Conservation (phyloP, 1,139 yeast species). For the Debaryomyces fabryi region DNA sequence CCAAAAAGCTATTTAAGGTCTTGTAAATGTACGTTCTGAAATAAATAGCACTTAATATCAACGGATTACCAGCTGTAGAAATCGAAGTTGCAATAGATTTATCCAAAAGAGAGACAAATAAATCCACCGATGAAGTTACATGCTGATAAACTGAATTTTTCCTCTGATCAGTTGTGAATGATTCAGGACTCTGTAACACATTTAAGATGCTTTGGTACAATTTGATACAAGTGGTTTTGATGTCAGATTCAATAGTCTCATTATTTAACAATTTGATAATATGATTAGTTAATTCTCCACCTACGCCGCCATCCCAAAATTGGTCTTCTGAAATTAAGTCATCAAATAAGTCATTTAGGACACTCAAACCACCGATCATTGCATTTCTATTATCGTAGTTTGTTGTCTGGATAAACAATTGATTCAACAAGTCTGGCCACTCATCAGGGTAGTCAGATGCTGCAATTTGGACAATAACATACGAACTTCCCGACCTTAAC, state of each 20-base stretch:
- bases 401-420: slow-evolving; percentile 46
- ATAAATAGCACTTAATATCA: slow-evolving; percentile 23
- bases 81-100: slow-evolving; percentile 21
- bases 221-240: slow-evolving; percentile 52
- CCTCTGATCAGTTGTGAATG: slow-evolving; percentile 37
- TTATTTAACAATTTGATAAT: slow-evolving; percentile 44
- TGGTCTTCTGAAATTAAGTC: slow-evolving; percentile 86
- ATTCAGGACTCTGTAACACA: slow-evolving; percentile 58
- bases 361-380: slow-evolving; percentile 66
- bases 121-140: slow-evolving; percentile 21
- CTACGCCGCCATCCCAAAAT: slow-evolving; percentile 76
- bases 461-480: slow-evolving; percentile 81
- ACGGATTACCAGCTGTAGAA: slow-evolving; percentile 20
- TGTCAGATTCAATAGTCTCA: slow-evolving; percentile 30
- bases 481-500: slow-evolving; percentile 67
- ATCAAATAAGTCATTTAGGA: slow-evolving; percentile 78
- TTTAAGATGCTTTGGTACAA: slow-evolving; percentile 56
- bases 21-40: slow-evolving; percentile 35
- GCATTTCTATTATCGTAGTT: slow-evolving; percentile 31
- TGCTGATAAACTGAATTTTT: slow-evolving; percentile 34
- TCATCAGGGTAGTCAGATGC: slow-evolving; percentile 93
- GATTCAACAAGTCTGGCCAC: slow-evolving; percentile 76
- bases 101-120: slow-evolving; percentile 23
- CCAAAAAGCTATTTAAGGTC: slow-evolving; percentile 31
- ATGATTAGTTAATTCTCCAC: slow-evolving; percentile 52